Conservation (phyloP, 2,329 filamentous ascomycete species). For the Pseudopyricularia cyperi region DNA sequence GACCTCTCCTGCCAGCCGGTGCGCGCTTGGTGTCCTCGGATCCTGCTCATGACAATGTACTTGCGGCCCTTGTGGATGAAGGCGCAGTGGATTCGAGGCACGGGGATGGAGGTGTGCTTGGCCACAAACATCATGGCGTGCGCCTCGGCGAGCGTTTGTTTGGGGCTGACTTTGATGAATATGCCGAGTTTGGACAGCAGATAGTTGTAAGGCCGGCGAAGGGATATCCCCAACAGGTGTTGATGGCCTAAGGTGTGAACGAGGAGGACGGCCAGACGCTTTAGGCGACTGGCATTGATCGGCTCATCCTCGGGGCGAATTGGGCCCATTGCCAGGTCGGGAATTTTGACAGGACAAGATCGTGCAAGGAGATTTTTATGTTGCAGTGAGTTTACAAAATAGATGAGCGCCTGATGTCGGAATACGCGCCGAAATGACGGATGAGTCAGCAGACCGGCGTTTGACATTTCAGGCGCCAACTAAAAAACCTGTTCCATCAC, state of each 20-base stretch:
- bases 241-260: not conserved
- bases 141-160: not conserved
- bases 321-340: too few species aligned
- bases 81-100: slow-evolving; percentile 2
- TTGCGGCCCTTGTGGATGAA: not conserved
- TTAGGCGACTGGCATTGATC: not conserved
- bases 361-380: too few species aligned
- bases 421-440: too few species aligned
- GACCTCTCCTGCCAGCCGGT: not conserved
- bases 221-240: not conserved
- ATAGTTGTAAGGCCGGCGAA: not conserved
- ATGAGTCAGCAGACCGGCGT: too few species aligned
- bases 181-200: not conserved
- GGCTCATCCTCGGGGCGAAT: not conserved
- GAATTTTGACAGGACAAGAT: too few species aligned
- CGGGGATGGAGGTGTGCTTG: slow-evolving; percentile 2
- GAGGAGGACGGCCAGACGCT: not conserved
- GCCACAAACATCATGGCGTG: slow-evolving; percentile 3
- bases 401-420: too few species aligned
- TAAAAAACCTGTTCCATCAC: too few species aligned
- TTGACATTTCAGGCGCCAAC: too few species aligned
- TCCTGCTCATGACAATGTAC: slow-evolving; percentile 4
- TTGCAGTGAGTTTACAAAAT: too few species aligned
- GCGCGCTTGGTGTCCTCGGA: not conserved
- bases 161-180: not conserved